These are phyloP conservation scores for Eucalyptus caleyi DNA, from an alignment of 345 rosid species.

Conservation along the genomic window DNA sequence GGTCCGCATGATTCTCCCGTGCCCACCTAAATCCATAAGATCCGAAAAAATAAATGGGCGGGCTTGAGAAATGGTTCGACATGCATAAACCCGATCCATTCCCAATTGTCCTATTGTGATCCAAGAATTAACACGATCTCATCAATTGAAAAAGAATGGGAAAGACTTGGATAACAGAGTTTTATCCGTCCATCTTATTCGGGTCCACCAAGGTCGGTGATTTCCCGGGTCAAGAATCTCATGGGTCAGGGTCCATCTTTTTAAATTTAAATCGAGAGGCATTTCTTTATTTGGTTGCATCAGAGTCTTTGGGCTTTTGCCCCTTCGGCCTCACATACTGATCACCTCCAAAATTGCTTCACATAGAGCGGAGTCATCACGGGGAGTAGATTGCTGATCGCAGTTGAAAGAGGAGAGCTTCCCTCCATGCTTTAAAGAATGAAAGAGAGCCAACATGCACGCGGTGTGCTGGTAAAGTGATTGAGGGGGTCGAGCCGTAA, in stretches of 20 bases:
- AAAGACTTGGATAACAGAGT: neutral
- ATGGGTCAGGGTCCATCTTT: neutral
- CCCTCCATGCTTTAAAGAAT: neutral
- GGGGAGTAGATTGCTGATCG: neutral
- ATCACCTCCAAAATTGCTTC: neutral
- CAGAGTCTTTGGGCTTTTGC: neutral
- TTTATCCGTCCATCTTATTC: neutral
- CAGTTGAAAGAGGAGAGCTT: neutral
- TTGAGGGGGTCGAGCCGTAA: neutral
- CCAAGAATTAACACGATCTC: neutral
- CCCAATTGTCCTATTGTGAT: neutral
- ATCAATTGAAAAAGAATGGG: neutral
- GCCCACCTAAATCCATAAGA: neutral
- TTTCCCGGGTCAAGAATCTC: neutral
- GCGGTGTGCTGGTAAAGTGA: neutral
- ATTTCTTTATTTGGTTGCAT: neutral
- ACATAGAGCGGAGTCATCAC: neutral
- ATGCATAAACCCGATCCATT: neutral
- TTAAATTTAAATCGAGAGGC: neutral
- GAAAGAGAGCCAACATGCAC: neutral
- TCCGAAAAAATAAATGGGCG: neutral
- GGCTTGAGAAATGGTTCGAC: neutral
- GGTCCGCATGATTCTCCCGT: neutral
- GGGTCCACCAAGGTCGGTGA: neutral
- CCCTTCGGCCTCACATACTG: neutral